These are phyloP conservation scores for Picea abies DNA, from an alignment of 83 land plant species.

Conservation along the genomic window DNA sequence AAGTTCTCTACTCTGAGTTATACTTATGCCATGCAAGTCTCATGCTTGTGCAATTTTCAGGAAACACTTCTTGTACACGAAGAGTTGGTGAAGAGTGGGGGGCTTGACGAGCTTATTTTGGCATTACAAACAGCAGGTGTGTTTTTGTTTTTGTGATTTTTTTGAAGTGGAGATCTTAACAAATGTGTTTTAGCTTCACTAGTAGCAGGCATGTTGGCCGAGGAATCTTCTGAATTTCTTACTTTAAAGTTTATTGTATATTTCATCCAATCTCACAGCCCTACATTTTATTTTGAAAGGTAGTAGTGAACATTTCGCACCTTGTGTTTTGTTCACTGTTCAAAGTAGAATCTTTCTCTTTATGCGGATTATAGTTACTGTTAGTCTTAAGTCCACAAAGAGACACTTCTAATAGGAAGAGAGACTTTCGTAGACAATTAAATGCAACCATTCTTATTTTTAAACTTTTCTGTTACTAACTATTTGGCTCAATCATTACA, in stretches of 20 bases:
- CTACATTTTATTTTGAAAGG: too few species aligned
- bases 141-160: neutral
- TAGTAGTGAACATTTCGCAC: too few species aligned
- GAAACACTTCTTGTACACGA: conserved; percentile 97
- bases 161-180: neutral
- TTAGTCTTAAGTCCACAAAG: too few species aligned
- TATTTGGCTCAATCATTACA: too few species aligned
- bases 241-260: neutral
- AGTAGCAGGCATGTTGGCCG: neutral
- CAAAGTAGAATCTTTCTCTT: too few species aligned
- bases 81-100: conserved; percentile 52
- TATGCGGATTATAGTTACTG: too few species aligned
- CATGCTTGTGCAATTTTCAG: conserved; percentile 35
- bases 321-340: too few species aligned
- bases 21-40: neutral
- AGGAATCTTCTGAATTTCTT: conserved; percentile 1
- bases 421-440: too few species aligned
- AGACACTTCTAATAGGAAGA: too few species aligned
- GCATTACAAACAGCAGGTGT: conserved; percentile 73
- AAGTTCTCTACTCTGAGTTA: neutral
- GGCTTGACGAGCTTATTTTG: conserved; percentile 56
- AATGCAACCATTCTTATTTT: too few species aligned
- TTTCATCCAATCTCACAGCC: neutral
- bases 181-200: neutral
- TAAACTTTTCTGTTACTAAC: too few species aligned